These are phyloP conservation scores for Thelonectria rubi DNA, from an alignment of 2,329 filamentous ascomycete genomes.

Conservation along the genomic window DNA sequence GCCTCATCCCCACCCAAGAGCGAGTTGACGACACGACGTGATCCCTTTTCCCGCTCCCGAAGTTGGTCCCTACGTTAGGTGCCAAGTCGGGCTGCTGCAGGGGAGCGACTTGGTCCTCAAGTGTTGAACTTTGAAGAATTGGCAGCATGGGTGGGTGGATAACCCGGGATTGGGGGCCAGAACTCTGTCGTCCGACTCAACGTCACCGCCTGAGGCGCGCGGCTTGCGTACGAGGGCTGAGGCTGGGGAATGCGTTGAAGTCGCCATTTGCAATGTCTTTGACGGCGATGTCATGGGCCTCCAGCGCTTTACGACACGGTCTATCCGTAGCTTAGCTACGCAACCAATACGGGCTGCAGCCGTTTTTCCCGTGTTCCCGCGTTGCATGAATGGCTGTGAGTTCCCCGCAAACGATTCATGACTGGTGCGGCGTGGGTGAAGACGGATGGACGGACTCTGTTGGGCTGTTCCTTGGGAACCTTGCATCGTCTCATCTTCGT, in stretches of 20 bases:
- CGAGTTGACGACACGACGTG: slow-evolving; percentile 27
- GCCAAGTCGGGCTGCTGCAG: background rate
- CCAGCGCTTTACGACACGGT: background rate
- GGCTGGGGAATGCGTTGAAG: background rate
- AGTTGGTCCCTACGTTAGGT: background rate
- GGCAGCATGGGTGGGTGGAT: background rate
- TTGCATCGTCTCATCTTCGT: slow-evolving; percentile 15
- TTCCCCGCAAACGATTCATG: slow-evolving; percentile 12
- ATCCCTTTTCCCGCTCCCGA: slow-evolving; percentile 11
- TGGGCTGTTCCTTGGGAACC: background rate
- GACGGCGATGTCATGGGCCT: background rate
- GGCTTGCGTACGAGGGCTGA: slow-evolving; percentile 15
- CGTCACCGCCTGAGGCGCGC: slow-evolving; percentile 13
- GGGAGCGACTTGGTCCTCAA: background rate
- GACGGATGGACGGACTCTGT: background rate
- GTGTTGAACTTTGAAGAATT: background rate
- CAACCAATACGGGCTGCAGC: slow-evolving; percentile 18
- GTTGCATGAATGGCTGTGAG: slow-evolving; percentile 1
- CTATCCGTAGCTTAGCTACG: slow-evolving; percentile 1
- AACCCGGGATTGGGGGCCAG: slow-evolving; percentile 5
- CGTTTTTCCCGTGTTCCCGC: slow-evolving; percentile 8
- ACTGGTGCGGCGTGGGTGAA: background rate
- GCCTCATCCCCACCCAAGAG: background rate
- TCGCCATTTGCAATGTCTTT: background rate
- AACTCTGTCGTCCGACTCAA: slow-evolving; percentile 17